These are phyloP conservation scores for Fusarium haematococcum DNA, from an alignment of 2,329 filamentous ascomycete genomes.

Conservation along the genomic window DNA sequence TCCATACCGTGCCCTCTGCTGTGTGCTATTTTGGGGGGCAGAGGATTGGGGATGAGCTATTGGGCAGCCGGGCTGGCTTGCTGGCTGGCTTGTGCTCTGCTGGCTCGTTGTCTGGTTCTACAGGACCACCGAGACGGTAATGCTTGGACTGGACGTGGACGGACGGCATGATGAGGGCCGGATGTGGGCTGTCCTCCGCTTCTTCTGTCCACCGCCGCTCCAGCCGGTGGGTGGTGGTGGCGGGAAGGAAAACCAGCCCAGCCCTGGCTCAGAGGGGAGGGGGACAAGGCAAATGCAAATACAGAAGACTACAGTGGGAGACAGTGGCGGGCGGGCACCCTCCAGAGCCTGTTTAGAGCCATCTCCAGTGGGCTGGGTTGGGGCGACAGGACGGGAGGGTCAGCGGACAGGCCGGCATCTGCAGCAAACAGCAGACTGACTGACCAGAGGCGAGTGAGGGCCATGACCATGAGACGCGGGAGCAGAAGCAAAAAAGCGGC, in stretches of 20 bases:
- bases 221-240: constrained; percentile 36
- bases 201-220: constrained; percentile 8
- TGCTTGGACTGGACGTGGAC: constrained; percentile 9
- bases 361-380: constrained; percentile 12
- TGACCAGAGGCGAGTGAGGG: background rate
- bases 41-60: constrained; percentile 24
- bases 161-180: constrained; percentile 31
- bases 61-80: constrained; percentile 16
- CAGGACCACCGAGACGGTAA: constrained; percentile 34
- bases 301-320: constrained; percentile 28
- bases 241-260: constrained; percentile 20
- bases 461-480: constrained; percentile 9
- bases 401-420: constrained; percentile 18
- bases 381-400: background rate
- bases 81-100: constrained; percentile 34
- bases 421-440: constrained; percentile 21
- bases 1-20: constrained; percentile 32
- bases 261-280: background rate
- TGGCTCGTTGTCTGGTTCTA: constrained; percentile 27
- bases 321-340: background rate
- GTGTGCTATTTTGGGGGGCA: constrained; percentile 39
- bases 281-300: background rate
- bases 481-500: constrained; percentile 16
- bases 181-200: constrained; percentile 18
- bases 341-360: constrained; percentile 17